Base-by-base conservation (phyloP, 208 protist genomes). In the Blastocrithidia nonstop region DNA sequence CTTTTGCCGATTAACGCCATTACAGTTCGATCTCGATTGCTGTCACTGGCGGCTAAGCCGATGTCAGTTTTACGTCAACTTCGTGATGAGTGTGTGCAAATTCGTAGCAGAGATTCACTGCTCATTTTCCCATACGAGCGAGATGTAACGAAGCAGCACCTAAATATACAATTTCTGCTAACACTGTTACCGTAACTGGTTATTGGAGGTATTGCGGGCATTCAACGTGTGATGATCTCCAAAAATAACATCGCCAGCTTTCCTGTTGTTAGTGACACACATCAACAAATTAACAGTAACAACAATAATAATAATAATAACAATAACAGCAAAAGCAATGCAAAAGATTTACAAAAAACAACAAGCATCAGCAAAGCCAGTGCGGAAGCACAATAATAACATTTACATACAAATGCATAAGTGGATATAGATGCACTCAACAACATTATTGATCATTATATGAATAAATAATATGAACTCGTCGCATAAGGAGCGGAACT, bases 201-300 rank as follows among this genome's bases (percentile, higher is more conserved):
- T 20, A 92, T 98, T 1, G 69, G 78, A 32, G 98, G 97, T 35
- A 82, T 99, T 26, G 51, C 80, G 11, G 77, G 73, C 4, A 77
- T 98, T 17, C 86, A 88, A 27, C 83, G 96, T 23, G 97, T 95
- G 5, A 94, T 99, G 50, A 94, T 99, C 51, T 82, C 66, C n/a
- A 72, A 77, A 20, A 61, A 60, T 36, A 65, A 64, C 1, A 53
- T 63, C n/a, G n/a, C n/a, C n/a, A n/a, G n/a, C n/a, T n/a, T n/a
- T n/a, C n/a, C n/a, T n/a, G n/a, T n/a, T n/a, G n/a, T n/a, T n/a
- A n/a, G n/a, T n/a, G n/a, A n/a, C n/a, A n/a, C n/a, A n/a, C n/a
- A n/a, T n/a, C n/a, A n/a, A n/a, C n/a, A n/a, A n/a, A n/a, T n/a
- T n/a, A n/a, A n/a, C n/a, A n/a, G n/a, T n/a, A n/a, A n/a, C n/a